Evolutionary conservation across 345 rosid species (phyloP).

Genomic region (Acer negundo): DNA sequence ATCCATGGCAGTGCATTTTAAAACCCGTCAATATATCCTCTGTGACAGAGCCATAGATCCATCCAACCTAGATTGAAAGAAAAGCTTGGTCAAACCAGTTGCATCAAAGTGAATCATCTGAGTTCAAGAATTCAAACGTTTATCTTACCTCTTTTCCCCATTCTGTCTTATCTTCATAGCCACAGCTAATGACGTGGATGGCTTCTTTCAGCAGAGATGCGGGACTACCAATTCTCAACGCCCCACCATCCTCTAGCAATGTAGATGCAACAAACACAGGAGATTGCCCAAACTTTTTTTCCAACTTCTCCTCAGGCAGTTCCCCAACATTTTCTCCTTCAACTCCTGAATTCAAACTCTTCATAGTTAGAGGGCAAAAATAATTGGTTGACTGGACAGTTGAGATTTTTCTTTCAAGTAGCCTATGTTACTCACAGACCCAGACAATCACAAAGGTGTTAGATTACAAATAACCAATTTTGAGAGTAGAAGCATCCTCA

Average conservation of each 20-base stretch:
- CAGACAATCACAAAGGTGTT: background rate
- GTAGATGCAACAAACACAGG: slow-evolving; percentile 64
- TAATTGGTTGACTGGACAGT: background rate
- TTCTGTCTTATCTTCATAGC: slow-evolving; percentile 70
- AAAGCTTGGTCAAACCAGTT: background rate
- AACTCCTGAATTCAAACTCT: slow-evolving; percentile 25
- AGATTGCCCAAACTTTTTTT: slow-evolving; percentile 75
- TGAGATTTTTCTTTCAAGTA: background rate
- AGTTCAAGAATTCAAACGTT: background rate
- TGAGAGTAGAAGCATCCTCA: background rate
- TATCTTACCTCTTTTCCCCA: slow-evolving; percentile 79
- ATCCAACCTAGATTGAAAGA: slow-evolving; percentile 40
- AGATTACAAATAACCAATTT: background rate
- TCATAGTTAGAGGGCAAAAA: slow-evolving; percentile 13
- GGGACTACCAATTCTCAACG: slow-evolving; percentile 49
- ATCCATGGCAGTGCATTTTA: slow-evolving; percentile 79
- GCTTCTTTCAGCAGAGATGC: slow-evolving; percentile 73
- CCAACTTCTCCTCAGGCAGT: slow-evolving; percentile 43
- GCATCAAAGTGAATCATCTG: background rate
- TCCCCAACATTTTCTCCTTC: slow-evolving; percentile 24
- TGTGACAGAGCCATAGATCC: slow-evolving; percentile 74
- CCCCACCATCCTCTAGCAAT: slow-evolving; percentile 54
- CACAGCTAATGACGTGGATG: slow-evolving; percentile 74
- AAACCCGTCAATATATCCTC: slow-evolving; percentile 75
- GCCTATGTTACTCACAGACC: background rate